Evolutionary conservation across 495 filamentous ascomycete genomes (phyloP), one percentile per base, ranked within the genome.

Genomic region (Pyrenula aspistea): DNA sequence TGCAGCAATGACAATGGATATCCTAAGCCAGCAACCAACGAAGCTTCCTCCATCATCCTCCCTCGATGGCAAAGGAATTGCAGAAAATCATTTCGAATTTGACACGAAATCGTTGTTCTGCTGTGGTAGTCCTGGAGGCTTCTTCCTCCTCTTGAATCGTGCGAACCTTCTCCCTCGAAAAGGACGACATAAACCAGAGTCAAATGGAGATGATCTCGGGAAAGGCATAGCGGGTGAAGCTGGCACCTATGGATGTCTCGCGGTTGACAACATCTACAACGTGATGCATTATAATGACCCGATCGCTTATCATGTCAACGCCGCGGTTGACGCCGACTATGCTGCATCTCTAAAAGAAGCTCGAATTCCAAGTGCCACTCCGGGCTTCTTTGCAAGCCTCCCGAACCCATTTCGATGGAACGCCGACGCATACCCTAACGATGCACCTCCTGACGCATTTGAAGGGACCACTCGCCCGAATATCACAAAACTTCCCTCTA

Each of bases 261-360:
- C 91, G 2, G 88, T 96, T 10, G 89, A 96, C 63, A 98, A 98
- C 66, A 77, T 98, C 51, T 98, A 96, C 77, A 98, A 98, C 66
- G 83, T 98, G 59, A 78, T 97, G 64, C 77, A 83, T 58, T 78
- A 77, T 42, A 80, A 79, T 20, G 81, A 83, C 58, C 79, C 89
- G 51, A 93, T 98, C 48, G 87, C 89, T 15, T 97, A 96, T 69
- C 79, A 88, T 20, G 79, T 98, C 57, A 97, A 96, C 65, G 89
- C 91, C 22, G 83, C 90, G 8, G 83, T 95, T 31, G 93, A 97
- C 68, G 78, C 79, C 11, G 77, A 81, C 52, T 92, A 94, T 58
- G 85, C 90, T 12, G 74, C 82, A 22, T 81, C 83, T 47, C 73
- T 98, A 24, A 91, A 87, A 66, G 76, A 77, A 24, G 89, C 88